Percentiles rank a stretch among this genome's conserved stretches.
phyloP scores from a whole-genome alignment of 192 early-diverging fungal species.

The Rhizophagus sp. region DNA sequence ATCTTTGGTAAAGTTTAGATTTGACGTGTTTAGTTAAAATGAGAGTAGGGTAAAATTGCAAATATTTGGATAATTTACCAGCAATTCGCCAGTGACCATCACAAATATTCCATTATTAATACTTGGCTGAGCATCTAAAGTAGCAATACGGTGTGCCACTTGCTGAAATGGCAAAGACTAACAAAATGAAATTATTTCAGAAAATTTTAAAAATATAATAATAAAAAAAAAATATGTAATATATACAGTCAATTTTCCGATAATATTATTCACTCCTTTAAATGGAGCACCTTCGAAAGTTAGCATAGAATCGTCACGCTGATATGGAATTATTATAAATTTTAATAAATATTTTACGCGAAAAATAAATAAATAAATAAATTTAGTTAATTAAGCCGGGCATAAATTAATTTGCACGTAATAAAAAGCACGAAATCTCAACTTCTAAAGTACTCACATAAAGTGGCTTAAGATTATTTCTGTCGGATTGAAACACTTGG shows the following conservation, averaged over 20 bases:
- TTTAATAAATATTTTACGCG: neutral
- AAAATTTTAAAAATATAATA: neutral
- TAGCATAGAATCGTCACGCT: constrained; percentile 82
- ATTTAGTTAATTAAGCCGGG: neutral
- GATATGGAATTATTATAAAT: constrained; percentile 29
- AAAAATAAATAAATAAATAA: constrained; percentile 18
- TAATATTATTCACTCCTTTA: constrained; percentile 61
- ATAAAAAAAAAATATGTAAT: neutral
- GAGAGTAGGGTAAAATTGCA: neutral
- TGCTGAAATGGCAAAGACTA: constrained; percentile 75
- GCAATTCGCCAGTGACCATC: constrained; percentile 81
- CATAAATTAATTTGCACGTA: neutral
- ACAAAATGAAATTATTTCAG: neutral
- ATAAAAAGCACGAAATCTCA: neutral
- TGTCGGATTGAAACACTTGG: constrained; percentile 71
- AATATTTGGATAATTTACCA: constrained; percentile 42
- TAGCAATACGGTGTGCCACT: constrained; percentile 72
- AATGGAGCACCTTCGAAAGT: constrained; percentile 77
- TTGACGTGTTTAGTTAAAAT: neutral
- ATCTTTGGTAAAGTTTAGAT: constrained; percentile 43
- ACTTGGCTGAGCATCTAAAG: constrained; percentile 81
- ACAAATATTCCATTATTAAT: constrained; percentile 68
- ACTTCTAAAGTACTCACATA: constrained; percentile 66
- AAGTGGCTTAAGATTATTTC: constrained; percentile 62
- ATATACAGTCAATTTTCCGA: constrained; percentile 73